Evolutionary conservation across 306 rosid species (phyloP).

Genomic region (Vicia sativa): DNA sequence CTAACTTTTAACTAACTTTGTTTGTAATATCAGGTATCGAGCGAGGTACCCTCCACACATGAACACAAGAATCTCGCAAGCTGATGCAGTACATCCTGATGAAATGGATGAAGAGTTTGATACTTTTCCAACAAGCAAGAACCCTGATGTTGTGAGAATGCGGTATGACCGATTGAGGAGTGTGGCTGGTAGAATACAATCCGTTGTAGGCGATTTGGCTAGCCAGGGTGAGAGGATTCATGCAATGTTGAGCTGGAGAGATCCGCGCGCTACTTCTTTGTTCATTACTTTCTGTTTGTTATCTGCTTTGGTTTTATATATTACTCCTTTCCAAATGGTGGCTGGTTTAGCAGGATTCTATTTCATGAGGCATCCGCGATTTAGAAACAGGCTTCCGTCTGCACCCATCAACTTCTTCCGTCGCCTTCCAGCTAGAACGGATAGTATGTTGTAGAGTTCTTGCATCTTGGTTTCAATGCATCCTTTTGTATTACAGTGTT

Average conservation of each 20-base stretch:
- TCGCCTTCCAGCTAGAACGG: conserved; percentile 47
- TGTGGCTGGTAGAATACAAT: conserved; percentile 40
- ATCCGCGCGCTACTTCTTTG: conserved; percentile 48
- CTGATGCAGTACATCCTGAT: conserved; percentile 44
- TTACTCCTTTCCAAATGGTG: conserved; percentile 44
- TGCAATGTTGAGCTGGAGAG: conserved; percentile 56
- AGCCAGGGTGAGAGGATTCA: conserved; percentile 56
- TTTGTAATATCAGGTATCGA: conserved; percentile 25
- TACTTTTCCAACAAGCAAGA: conserved; percentile 45
- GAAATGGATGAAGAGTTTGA: conserved; percentile 55
- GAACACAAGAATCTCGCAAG: conserved; percentile 53
- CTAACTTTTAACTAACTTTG: not conserved
- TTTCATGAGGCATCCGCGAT: conserved; percentile 49
- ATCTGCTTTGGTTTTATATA: conserved; percentile 35
- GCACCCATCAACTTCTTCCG: conserved; percentile 46
- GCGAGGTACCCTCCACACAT: conserved; percentile 55
- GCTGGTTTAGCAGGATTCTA: conserved; percentile 45
- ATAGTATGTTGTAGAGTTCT: conserved; percentile 42
- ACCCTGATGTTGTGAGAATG: conserved; percentile 46
- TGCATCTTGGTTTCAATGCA: not conserved
- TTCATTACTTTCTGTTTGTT: conserved; percentile 30
- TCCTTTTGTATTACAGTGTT: not conserved
- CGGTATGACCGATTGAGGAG: conserved; percentile 49
- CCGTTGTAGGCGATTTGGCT: conserved; percentile 46
- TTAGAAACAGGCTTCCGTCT: conserved; percentile 44